Percentiles rank a stretch among this genome's conserved stretches.
Conservation (phyloP, 768 basidiomycete species). For the Kwoniella botswanensis region DNA sequence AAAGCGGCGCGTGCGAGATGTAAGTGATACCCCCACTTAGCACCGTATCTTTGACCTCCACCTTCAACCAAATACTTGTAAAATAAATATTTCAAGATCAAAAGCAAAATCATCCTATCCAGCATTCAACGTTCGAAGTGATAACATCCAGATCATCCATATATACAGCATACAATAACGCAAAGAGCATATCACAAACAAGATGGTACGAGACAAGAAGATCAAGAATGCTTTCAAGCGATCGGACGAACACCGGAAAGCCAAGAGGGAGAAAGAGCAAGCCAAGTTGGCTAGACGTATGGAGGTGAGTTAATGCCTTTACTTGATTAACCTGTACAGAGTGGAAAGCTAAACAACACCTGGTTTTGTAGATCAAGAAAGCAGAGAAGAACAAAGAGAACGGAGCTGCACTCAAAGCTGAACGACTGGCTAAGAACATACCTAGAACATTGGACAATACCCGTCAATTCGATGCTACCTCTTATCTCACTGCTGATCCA, state of each 20-base stretch:
- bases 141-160: too few species aligned
- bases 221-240: constrained; percentile 90
- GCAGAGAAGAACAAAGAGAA: constrained; percentile 41
- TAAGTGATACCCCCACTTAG: background rate
- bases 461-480: constrained; percentile 68
- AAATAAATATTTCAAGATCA: constrained; percentile 1
- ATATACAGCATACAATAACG: too few species aligned
- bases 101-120: background rate
- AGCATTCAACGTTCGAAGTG: too few species aligned
- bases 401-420: constrained; percentile 24
- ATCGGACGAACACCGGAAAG: constrained; percentile 74
- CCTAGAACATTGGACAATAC: constrained; percentile 93
- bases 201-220: constrained; percentile 52
- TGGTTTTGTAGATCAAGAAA: constrained; percentile 39
- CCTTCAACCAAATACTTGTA: background rate
- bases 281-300: constrained; percentile 80
- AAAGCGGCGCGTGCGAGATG: background rate
- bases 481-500: constrained; percentile 60
- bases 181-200: constrained; percentile 6
- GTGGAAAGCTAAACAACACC: background rate
- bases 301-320: constrained; percentile 68
- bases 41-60: background rate
- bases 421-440: constrained; percentile 78
- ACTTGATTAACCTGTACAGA: background rate
- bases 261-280: constrained; percentile 77